These are phyloP conservation scores for Posidonia australis DNA, from an alignment of 106 monocot genomes.

Conservation along the genomic window DNA sequence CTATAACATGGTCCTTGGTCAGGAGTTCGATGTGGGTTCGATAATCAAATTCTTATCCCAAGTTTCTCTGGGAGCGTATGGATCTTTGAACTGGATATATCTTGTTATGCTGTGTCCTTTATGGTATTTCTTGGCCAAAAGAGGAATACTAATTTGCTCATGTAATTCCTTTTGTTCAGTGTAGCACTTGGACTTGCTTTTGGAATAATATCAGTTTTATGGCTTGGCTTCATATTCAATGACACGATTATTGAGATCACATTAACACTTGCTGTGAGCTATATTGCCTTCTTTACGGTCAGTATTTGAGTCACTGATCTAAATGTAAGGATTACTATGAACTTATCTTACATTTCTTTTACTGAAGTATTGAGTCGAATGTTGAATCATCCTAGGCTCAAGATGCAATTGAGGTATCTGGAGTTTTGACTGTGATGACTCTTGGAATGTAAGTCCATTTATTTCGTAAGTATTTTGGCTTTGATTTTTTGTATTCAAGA, in stretches of 20 bases:
- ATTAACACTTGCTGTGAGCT: conserved; percentile 92
- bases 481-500: neutral
- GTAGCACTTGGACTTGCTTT: conserved; percentile 91
- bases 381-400: conserved; percentile 46
- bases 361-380: neutral
- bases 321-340: neutral
- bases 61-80: conserved; percentile 99
- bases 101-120: neutral
- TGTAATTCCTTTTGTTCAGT: conserved; percentile 34
- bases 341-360: neutral
- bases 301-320: conserved; percentile 13
- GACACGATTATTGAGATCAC: conserved; percentile 97
- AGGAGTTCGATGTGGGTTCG: conserved; percentile 50
- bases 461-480: conserved; percentile 1
- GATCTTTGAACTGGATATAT: neutral
- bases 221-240: conserved; percentile 95
- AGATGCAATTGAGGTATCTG: conserved; percentile 76
- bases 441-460: conserved; percentile 75
- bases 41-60: conserved; percentile 77
- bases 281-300: conserved; percentile 84
- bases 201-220: conserved; percentile 79
- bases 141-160: neutral
- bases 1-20: conserved; percentile 77
- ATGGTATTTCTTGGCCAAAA: neutral
- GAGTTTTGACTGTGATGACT: conserved; percentile 94